Evolutionary conservation across 768 basidiomycete genomes (phyloP).

Genomic region (Termitomyces sp.): DNA sequence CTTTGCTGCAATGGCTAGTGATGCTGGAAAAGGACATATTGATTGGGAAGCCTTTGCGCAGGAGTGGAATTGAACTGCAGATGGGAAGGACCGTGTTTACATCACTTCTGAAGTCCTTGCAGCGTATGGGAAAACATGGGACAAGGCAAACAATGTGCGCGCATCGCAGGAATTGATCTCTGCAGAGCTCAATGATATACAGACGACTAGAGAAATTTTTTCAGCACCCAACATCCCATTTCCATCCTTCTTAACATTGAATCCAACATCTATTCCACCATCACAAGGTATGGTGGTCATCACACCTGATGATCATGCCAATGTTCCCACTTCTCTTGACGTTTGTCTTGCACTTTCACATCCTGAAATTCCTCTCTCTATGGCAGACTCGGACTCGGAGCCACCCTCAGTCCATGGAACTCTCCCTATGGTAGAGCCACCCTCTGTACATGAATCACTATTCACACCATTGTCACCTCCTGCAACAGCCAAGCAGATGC

Average conservation of each 20-base stretch:
- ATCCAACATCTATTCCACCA: no score
- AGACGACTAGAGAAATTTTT: background rate
- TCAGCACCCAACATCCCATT: background rate
- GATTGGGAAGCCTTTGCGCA: slow-evolving; percentile 6
- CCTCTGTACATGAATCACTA: no score
- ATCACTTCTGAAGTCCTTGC: slow-evolving; percentile 20
- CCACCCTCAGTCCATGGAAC: no score
- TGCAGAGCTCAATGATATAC: background rate
- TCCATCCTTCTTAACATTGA: background rate
- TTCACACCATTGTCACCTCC: no score
- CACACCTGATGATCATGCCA: background rate
- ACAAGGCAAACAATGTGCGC: slow-evolving; percentile 17
- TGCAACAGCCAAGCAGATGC: no score
- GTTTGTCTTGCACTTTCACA: background rate
- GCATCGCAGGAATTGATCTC: slow-evolving; percentile 20
- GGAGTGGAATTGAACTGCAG: background rate
- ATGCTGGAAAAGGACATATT: slow-evolving; percentile 7
- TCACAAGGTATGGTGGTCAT: background rate
- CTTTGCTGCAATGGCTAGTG: background rate
- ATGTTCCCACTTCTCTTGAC: background rate
- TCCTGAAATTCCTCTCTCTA: background rate
- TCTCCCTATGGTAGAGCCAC: no score
- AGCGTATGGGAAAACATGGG: slow-evolving; percentile 21
- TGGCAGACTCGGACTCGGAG: no score
- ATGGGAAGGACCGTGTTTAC: slow-evolving; percentile 13